Conservation (phyloP, 768 basidiomycete genomes). For the Mycena galericulata region DNA sequence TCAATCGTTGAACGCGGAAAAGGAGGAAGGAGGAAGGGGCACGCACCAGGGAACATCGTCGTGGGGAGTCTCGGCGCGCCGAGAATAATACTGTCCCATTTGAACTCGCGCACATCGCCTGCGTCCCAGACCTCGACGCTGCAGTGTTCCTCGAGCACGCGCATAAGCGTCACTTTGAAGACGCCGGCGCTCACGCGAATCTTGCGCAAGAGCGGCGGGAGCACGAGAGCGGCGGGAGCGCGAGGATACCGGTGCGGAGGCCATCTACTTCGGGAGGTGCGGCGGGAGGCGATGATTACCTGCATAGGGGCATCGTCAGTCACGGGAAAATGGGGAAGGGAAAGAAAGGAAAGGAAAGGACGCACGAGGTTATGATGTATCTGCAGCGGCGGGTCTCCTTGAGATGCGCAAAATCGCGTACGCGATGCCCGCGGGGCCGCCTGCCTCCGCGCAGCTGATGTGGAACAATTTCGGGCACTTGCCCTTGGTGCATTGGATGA, state of each 20-base stretch:
- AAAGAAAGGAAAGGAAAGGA: conserved; percentile 30
- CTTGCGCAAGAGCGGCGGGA: conserved; percentile 78
- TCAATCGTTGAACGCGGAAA: no score
- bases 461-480: conserved; percentile 95
- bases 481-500: conserved; percentile 93
- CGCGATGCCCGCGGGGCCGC: conserved; percentile 62
- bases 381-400: no score
- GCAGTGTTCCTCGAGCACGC: conserved; percentile 74
- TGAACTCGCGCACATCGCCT: conserved; percentile 80
- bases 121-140: conserved; percentile 89
- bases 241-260: conserved; percentile 75
- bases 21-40: background rate
- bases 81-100: conserved; percentile 85
- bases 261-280: conserved; percentile 80
- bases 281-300: conserved; percentile 82
- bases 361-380: conserved; percentile 95
- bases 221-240: no score
- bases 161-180: conserved; percentile 85
- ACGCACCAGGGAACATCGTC: background rate
- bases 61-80: conserved; percentile 47
- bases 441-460: conserved; percentile 85
- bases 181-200: conserved; percentile 87
- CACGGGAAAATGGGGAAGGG: no score
- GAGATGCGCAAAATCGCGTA: conserved; percentile 67
- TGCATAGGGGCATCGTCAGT: conserved; percentile 43